Evolutionary conservation across 2,329 filamentous ascomycete genomes (phyloP).

Genomic region (Rutstroemia sp.): DNA sequence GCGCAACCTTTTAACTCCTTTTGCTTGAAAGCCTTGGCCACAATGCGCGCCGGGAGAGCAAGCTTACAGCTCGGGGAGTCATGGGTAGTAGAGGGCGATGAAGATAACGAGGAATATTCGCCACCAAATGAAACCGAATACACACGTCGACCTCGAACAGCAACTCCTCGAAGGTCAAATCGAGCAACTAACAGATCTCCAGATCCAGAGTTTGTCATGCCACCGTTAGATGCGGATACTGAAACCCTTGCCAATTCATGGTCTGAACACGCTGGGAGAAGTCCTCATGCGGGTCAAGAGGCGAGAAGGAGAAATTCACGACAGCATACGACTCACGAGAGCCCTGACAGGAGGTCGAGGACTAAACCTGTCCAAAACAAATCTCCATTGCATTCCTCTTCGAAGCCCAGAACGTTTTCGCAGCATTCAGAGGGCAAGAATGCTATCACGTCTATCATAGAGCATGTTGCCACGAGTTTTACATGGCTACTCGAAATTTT

Average conservation of each 20-base stretch:
- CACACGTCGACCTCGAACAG: slow-evolving; percentile 4
- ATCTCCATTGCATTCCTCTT: background rate
- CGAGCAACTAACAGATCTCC: slow-evolving; percentile 22
- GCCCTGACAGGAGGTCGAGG: slow-evolving; percentile 18
- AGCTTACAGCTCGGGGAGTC: slow-evolving; percentile 25
- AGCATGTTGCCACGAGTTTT: slow-evolving; percentile 21
- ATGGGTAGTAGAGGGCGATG: slow-evolving; percentile 28
- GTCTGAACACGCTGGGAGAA: slow-evolving; percentile 12
- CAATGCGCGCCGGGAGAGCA: slow-evolving; percentile 18
- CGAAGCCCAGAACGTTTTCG: background rate
- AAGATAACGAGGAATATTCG: slow-evolving; percentile 17
- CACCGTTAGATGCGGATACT: slow-evolving; percentile 24
- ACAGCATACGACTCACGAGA: slow-evolving; percentile 12
- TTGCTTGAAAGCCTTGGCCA: background rate
- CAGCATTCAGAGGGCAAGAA: slow-evolving; percentile 8
- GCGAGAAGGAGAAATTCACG: slow-evolving; percentile 17
- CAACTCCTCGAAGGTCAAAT: slow-evolving; percentile 16
- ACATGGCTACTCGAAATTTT: slow-evolving; percentile 49
- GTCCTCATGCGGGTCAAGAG: slow-evolving; percentile 14
- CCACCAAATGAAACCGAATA: slow-evolving; percentile 17
- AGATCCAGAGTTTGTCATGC: slow-evolving; percentile 30
- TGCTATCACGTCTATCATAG: slow-evolving; percentile 8
- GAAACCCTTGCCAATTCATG: slow-evolving; percentile 27
- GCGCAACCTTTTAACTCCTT: background rate
- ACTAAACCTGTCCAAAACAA: slow-evolving; percentile 1